A percentile compares a stretch with the other conserved stretches of the same genome.
phyloP scores from a whole-genome alignment of 2,329 filamentous ascomycete genomes.

The Pestalotiopsis sp. region DNA sequence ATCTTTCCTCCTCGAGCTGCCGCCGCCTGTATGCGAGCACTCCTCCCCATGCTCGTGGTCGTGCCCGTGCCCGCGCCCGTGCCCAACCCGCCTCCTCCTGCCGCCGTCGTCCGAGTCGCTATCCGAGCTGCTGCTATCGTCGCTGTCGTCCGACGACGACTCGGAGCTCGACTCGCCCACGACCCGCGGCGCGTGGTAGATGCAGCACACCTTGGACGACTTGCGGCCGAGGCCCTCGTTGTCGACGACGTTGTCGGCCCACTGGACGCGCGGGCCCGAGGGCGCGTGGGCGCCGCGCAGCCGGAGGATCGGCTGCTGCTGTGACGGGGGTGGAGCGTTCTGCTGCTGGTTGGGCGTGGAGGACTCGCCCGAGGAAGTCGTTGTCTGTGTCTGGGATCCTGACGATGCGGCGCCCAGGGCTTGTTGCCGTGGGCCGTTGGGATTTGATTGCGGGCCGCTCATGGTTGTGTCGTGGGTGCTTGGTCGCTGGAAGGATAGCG shows the following conservation, averaged over 20 bases:
- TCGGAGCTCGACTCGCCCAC: conserved; percentile 82
- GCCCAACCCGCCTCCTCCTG: conserved; percentile 39
- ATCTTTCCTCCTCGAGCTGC: not conserved
- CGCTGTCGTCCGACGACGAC: conserved; percentile 60
- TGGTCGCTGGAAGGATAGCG: not conserved
- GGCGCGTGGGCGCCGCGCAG: conserved; percentile 52
- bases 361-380: not conserved
- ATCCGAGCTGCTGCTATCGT: conserved; percentile 52
- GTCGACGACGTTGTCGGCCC: conserved; percentile 91
- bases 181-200: conserved; percentile 85
- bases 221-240: conserved; percentile 96
- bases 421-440: not conserved
- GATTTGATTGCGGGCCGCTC: not conserved
- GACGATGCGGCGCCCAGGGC: not conserved
- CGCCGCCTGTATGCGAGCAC: conserved; percentile 22
- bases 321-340: conserved; percentile 14
- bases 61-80: conserved; percentile 34
- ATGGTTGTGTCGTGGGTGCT: not conserved
- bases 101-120: conserved; percentile 57
- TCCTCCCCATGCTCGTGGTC: conserved; percentile 38
- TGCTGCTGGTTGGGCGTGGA: not conserved
- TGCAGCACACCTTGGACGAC: conserved; percentile 98
- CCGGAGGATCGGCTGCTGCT: conserved; percentile 46
- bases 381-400: not conserved
- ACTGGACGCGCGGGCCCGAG: conserved; percentile 72